Base-by-base conservation (phyloP, 2,329 filamentous ascomycete genomes). In the Trichocomaceae sp. region DNA sequence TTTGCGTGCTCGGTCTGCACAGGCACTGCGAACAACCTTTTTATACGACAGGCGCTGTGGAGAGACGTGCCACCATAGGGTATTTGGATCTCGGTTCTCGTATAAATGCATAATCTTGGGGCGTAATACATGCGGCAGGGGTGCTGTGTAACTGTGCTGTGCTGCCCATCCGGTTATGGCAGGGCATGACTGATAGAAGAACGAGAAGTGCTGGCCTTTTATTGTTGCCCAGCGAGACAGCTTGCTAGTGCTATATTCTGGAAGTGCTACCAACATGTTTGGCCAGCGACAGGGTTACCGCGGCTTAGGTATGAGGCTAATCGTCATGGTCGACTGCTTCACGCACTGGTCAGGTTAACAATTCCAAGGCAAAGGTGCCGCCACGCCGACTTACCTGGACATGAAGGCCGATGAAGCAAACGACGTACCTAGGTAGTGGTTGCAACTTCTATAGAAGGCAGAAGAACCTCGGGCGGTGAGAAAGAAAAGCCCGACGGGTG, bases 41-140 rank as follows among this genome's bases (percentile, higher is more conserved):
- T 75, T 78, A 20, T 60, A 19, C 15, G 59, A 59, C 52, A 62
- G 65, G 52, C 57, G 62, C 57, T 51, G 66, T 58, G 55, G 65
- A 50, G 55, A 72, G 5, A 77, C 71, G 15, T 67, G 65, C 75
- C 76, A 80, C 73, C 79, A 79, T 17, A 83, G 68, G 33, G 67
- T 68, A 61, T 72, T 67, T 9, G 64, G 66, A 41, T 72, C 67
- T 44, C 75, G 71, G 54, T 66, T 64, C 7, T 62, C 60, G 52
- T 69, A 74, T 53, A 67, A 63, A 41, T 73, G 61, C 22, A 63
- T 42, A 50, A 75, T 63, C 59, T 72, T 74, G 19, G 68, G 67
- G 15, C 65, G 64, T 49, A 75, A 63, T 1, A 69, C 66, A 59
- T 75, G 68, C 49, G 57, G 51, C 37, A 39, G 37, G 15, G 39